These are phyloP conservation scores for Penicillium thymicola DNA, from an alignment of 2,329 filamentous ascomycete species.

Conservation along the genomic window DNA sequence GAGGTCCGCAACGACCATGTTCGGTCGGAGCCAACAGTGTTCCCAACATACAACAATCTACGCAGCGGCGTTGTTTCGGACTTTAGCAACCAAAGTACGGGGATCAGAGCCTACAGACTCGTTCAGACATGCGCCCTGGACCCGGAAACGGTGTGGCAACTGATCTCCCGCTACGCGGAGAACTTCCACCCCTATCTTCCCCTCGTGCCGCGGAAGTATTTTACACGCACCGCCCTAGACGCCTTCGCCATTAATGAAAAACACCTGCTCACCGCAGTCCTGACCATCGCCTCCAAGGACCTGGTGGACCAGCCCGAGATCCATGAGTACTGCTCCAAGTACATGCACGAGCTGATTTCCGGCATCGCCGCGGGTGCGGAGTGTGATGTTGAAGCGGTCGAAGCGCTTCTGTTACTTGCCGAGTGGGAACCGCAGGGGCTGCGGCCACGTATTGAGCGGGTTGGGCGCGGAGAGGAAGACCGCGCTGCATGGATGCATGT, in stretches of 20 bases:
- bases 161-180: slow-evolving; percentile 59
- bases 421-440: slow-evolving; percentile 70
- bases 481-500: slow-evolving; percentile 76
- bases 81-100: slow-evolving; percentile 26
- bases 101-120: slow-evolving; percentile 43
- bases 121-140: slow-evolving; percentile 47
- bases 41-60: slow-evolving; percentile 26
- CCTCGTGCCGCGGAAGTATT: slow-evolving; percentile 60
- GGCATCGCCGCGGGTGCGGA: slow-evolving; percentile 64
- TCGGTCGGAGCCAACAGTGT: slow-evolving; percentile 21
- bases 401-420: slow-evolving; percentile 65
- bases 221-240: slow-evolving; percentile 53
- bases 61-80: slow-evolving; percentile 28
- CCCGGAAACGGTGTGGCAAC: slow-evolving; percentile 50
- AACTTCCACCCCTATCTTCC: slow-evolving; percentile 70
- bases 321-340: slow-evolving; percentile 63
- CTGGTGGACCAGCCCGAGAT: slow-evolving; percentile 61
- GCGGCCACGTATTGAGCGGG: slow-evolving; percentile 56
- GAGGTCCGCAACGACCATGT: slow-evolving; percentile 23
- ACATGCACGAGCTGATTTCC: slow-evolving; percentile 68
- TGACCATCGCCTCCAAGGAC: slow-evolving; percentile 70
- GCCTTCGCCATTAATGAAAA: slow-evolving; percentile 60
- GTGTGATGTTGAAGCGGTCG: slow-evolving; percentile 67
- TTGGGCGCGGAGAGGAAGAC: slow-evolving; percentile 70
- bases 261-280: slow-evolving; percentile 65